Conservation (phyloP, 1,284 basidiomycete species). For the Trametes pubescens region DNA sequence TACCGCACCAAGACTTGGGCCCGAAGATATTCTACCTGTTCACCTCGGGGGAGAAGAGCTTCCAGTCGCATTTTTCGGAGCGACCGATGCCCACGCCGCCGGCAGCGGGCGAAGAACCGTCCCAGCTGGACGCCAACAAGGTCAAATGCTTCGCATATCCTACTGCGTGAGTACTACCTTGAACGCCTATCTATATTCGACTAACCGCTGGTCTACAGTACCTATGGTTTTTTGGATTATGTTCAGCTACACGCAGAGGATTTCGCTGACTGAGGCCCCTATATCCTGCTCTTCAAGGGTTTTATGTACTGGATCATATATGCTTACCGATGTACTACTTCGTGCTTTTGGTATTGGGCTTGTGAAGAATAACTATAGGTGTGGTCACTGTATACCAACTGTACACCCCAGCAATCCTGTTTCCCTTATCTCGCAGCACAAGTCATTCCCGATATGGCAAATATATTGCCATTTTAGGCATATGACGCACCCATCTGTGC, state of each 20-base stretch:
- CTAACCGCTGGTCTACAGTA: slow-evolving; percentile 14
- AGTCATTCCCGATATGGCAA: background rate
- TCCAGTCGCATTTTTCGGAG: slow-evolving; percentile 36
- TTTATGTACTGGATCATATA: background rate
- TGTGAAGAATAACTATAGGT: too few relatives aligned
- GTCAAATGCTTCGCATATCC: slow-evolving; percentile 29
- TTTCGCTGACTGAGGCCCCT: slow-evolving; percentile 28
- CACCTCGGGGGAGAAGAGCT: slow-evolving; percentile 34
- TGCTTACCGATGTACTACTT: background rate
- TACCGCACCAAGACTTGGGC: slow-evolving; percentile 25
- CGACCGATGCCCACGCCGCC: slow-evolving; percentile 32
- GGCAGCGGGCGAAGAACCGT: slow-evolving; percentile 21
- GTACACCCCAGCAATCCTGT: too few relatives aligned
- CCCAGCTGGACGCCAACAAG: slow-evolving; percentile 21
- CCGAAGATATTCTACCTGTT: slow-evolving; percentile 39
- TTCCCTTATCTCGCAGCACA: background rate
- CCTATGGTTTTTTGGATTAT: slow-evolving; percentile 40
- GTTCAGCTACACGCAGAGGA: slow-evolving; percentile 43
- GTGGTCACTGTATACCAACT: too few relatives aligned
- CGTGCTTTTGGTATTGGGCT: too few relatives aligned
- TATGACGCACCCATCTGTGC: background rate
- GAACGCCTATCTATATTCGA: background rate
- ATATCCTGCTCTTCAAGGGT: background rate
- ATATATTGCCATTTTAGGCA: background rate
- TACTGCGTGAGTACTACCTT: slow-evolving; percentile 29